Conservation (phyloP, 176 grass and related monocot genomes). For the Carex scoparia region DNA sequence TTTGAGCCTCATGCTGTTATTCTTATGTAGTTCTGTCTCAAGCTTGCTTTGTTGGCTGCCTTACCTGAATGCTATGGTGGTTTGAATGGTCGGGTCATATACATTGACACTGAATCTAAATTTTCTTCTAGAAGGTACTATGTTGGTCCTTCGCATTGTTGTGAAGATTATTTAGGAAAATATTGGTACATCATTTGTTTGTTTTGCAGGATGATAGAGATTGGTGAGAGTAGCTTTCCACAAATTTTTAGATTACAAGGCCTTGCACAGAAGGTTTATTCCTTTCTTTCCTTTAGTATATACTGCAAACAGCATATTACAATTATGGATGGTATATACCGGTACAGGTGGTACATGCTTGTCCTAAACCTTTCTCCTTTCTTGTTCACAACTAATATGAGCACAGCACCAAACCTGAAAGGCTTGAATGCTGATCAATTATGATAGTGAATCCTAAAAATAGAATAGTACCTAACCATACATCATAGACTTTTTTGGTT, state of each 20-base stretch:
- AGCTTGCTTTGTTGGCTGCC: slow-evolving; percentile 71
- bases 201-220: slow-evolving; percentile 75
- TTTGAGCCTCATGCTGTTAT: not conserved
- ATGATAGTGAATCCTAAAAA: not conserved
- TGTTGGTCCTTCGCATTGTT: not conserved
- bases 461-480: not conserved
- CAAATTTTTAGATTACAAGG: slow-evolving; percentile 82
- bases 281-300: not conserved
- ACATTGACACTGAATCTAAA: slow-evolving; percentile 91
- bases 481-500: not conserved
- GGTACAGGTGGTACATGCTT: not conserved
- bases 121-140: slow-evolving; percentile 84
- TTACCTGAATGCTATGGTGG: slow-evolving; percentile 80
- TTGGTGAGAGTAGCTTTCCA: slow-evolving; percentile 83
- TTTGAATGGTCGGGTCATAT: slow-evolving; percentile 66
- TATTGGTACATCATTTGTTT: not conserved
- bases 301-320: not conserved
- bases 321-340: not conserved
- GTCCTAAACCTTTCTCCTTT: not conserved
- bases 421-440: not conserved
- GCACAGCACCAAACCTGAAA: not conserved
- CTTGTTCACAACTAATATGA: not conserved
- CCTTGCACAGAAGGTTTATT: slow-evolving; percentile 70
- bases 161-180: not conserved
- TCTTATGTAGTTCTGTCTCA: slow-evolving; percentile 75